Conservation (phyloP, 2,329 filamentous ascomycete genomes). For the Lanzia echinophila region DNA sequence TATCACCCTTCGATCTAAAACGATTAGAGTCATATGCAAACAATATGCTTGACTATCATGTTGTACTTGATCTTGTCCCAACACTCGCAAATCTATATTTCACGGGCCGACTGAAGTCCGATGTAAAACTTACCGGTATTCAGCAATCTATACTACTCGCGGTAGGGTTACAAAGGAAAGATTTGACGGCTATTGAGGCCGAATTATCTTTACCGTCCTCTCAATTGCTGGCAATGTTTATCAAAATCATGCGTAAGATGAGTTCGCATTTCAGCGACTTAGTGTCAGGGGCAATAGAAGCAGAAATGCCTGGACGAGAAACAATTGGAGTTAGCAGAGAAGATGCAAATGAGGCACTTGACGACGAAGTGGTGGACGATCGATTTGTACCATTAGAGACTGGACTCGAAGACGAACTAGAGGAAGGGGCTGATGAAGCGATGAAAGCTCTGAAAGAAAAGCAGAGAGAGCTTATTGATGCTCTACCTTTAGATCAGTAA, state of each 20-base stretch:
- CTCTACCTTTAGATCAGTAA: conserved; percentile 80
- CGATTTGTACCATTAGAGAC: conserved; percentile 65
- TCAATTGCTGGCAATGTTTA: conserved; percentile 92
- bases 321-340: conserved; percentile 51
- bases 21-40: conserved; percentile 91
- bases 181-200: conserved; percentile 69
- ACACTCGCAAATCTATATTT: conserved; percentile 80
- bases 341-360: conserved; percentile 57
- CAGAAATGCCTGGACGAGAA: conserved; percentile 54
- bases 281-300: conserved; percentile 66
- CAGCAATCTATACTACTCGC: conserved; percentile 86
- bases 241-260: conserved; percentile 89
- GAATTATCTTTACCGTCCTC: conserved; percentile 68
- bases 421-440: conserved; percentile 74
- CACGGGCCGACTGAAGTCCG: conserved; percentile 60
- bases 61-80: conserved; percentile 89
- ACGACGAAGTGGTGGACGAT: conserved; percentile 59
- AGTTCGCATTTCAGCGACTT: conserved; percentile 69
- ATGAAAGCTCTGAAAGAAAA: conserved; percentile 65
- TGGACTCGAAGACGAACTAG: conserved; percentile 72
- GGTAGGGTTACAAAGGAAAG: conserved; percentile 84
- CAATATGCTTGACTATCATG: conserved; percentile 96
- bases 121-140: conserved; percentile 68
- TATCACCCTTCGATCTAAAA: conserved; percentile 93
- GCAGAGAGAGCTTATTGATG: conserved; percentile 83